phyloP scores from a whole-genome alignment of 768 basidiomycete species.

The Hypsizygus marmoreus region DNA sequence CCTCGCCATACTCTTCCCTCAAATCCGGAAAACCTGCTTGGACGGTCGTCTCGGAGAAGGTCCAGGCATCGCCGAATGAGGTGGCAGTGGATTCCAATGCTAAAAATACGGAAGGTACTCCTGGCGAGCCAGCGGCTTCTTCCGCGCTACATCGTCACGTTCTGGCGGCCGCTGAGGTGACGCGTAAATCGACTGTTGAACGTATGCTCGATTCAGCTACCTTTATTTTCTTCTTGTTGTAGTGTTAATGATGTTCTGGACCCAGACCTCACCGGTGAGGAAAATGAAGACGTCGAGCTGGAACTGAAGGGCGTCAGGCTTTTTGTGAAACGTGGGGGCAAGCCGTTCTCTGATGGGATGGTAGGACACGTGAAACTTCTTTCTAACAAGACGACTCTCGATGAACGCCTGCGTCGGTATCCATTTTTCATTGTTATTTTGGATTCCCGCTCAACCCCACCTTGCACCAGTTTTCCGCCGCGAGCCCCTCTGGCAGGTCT shows the following conservation, averaged over 20 bases:
- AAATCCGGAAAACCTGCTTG: constrained; percentile 20
- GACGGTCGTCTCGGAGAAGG: constrained; percentile 6
- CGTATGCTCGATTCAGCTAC: constrained; percentile 12
- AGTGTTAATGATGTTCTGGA: not conserved
- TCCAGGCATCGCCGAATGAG: constrained; percentile 1
- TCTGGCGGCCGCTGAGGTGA: constrained; percentile 13
- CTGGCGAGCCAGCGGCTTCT: not conserved
- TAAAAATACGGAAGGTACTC: not conserved
- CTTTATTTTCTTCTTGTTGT: not conserved
- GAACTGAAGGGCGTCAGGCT: constrained; percentile 66
- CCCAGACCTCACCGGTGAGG: constrained; percentile 61
- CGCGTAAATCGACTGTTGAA: constrained; percentile 15
- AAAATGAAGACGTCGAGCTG: constrained; percentile 55
- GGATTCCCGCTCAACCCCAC: not conserved
- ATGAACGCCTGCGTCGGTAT: constrained; percentile 53
- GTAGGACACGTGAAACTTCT: constrained; percentile 64
- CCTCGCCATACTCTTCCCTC: constrained; percentile 12
- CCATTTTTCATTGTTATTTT: constrained; percentile 1
- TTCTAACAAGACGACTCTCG: constrained; percentile 38
- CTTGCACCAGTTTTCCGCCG: constrained; percentile 60
- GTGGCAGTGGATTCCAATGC: not conserved
- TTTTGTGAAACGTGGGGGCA: constrained; percentile 57
- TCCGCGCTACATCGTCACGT: constrained; percentile 9
- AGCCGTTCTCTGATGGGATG: constrained; percentile 60
- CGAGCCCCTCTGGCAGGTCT: constrained; percentile 69